Evolutionary conservation across 495 filamentous ascomycete genomes (phyloP), one percentile per base, ranked within the genome.

Genomic region (Neurospora sp.): DNA sequence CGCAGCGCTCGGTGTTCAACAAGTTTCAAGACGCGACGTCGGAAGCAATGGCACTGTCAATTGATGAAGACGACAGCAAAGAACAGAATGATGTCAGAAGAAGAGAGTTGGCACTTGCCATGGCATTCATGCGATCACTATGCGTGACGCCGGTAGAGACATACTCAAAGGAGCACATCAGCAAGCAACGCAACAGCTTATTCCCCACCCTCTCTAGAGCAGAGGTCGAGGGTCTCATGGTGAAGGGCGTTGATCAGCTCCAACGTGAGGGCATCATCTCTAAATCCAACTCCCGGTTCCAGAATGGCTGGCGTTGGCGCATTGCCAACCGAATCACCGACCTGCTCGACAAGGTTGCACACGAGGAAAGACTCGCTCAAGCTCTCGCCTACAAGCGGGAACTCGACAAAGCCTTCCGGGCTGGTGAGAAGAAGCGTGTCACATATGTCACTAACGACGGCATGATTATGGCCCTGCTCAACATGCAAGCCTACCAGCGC

Each of bases 401-500:
- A 18, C 83, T 93, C 2, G 91, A 93, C 74, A 77, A 79, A 3
- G 79, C 81, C 9, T 87, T 92, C 74, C 81, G 80, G 27, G 72
- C 76, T 2, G 79, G 81, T 6, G 79, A 77, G 31, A 73, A 69
- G 41, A 78, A 76, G 69, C 77, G 78, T 20, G 75, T 81, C 7
- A 82, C 85, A 12, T 85, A 85, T 71, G 75, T 83, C 71, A 84
- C 86, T 9, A 80, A 85, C 41, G 90, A 96, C 76, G 92, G 91
- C 22, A 86, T 90, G 41, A 87, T 92, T 46, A 85, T 96, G 76
- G 91, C 88, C 7, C 73, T 93, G 61, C 83, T 89, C 31, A 92
- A 94, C 76, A 85, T 97, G 35, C 81, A 90, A 42, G 89, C 90
- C 0, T 72, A 85, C 37, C 86, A 88, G 0, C 84, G 86, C 20